Evolutionary conservation across 2,329 filamentous ascomycete species (phyloP).

Genomic region (Diaporthe helianthi): DNA sequence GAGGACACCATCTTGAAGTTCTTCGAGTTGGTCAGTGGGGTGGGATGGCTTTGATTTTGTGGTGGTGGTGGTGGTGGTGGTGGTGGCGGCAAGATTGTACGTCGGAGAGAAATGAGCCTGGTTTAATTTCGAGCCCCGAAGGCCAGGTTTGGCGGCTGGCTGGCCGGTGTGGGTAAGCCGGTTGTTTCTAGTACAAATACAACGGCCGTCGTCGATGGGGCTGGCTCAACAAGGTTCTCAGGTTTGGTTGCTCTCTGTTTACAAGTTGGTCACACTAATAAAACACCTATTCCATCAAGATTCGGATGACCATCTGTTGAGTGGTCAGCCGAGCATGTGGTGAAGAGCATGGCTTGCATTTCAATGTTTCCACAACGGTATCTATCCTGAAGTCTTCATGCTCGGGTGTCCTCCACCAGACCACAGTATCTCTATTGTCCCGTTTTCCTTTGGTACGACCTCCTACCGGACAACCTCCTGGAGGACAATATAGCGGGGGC

Average conservation of each 20-base stretch:
- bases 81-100: background rate
- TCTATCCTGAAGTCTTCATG: too few species aligned
- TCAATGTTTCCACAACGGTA: too few species aligned
- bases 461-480: background rate
- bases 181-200: constrained; percentile 15
- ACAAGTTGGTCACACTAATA: background rate
- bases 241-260: background rate
- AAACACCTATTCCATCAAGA: too few species aligned
- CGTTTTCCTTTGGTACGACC: too few species aligned
- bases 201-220: background rate
- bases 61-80: too few species aligned
- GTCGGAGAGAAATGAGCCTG: background rate
- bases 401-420: too few species aligned
- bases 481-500: too few species aligned
- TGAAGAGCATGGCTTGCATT: background rate
- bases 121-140: background rate
- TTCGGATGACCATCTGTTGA: background rate
- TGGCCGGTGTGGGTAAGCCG: constrained; percentile 7
- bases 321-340: background rate
- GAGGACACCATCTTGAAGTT: constrained; percentile 29
- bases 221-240: constrained; percentile 8
- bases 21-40: background rate
- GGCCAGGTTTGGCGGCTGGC: background rate
- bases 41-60: background rate
- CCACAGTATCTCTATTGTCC: too few species aligned